phyloP scores from a whole-genome alignment of 345 rosid species.

The Hibiscus syriacus region DNA sequence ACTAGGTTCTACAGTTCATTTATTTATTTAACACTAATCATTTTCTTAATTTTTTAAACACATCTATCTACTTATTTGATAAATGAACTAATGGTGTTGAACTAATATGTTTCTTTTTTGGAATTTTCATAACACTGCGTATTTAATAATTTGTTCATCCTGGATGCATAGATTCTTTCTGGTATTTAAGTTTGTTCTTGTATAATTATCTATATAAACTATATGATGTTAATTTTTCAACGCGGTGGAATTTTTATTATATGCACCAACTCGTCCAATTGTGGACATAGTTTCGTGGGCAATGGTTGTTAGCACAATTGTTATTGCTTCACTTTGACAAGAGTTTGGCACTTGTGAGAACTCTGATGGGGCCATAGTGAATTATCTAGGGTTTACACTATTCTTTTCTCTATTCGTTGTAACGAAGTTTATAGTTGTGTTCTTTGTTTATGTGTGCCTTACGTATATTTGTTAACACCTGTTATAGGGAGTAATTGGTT shows the following conservation, averaged over 20 bases:
- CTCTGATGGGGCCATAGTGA: conserved; percentile 56
- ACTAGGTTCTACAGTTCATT: too few relatives aligned
- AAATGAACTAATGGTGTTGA: too few relatives aligned
- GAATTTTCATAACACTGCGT: too few relatives aligned
- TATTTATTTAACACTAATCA: too few relatives aligned
- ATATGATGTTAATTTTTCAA: conserved; percentile 9
- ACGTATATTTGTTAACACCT: background rate
- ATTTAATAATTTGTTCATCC: background rate
- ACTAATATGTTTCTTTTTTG: too few relatives aligned
- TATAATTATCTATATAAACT: conserved; percentile 1
- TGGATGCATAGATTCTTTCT: background rate
- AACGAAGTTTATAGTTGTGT: background rate
- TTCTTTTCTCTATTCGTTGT: conserved; percentile 10
- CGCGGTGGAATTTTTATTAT: conserved; percentile 77
- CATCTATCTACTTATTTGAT: too few relatives aligned
- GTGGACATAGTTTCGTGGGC: conserved; percentile 66
- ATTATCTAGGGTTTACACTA: conserved; percentile 61
- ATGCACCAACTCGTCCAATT: conserved; percentile 73
- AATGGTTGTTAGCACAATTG: conserved; percentile 90
- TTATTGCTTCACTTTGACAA: conserved; percentile 73
- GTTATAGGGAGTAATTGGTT: background rate
- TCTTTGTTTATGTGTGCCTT: conserved; percentile 4
- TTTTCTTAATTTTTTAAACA: too few relatives aligned
- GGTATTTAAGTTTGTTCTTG: background rate
- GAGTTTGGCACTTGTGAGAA: conserved; percentile 46